Conservation (phyloP, 2,329 filamentous ascomycete genomes). For the Cephalotrichum gorgonifer region DNA sequence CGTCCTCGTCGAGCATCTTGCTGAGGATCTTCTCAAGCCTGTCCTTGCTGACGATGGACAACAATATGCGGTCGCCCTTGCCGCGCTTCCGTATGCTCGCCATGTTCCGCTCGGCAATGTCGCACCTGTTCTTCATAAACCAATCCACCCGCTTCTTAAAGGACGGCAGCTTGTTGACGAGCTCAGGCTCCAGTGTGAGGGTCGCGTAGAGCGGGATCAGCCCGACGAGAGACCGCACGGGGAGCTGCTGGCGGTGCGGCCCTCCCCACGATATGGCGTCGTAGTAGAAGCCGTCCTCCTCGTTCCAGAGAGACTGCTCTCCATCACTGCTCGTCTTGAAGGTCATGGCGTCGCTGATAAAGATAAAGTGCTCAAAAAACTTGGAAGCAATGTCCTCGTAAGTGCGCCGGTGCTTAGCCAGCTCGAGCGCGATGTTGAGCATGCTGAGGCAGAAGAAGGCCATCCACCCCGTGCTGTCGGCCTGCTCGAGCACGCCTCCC, state of each 20-base stretch:
- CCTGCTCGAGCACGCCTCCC: slow-evolving; percentile 87
- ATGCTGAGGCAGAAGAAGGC: slow-evolving; percentile 94
- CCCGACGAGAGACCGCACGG: slow-evolving; percentile 83
- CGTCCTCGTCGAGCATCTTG: slow-evolving; percentile 87
- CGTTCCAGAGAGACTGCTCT: slow-evolving; percentile 88
- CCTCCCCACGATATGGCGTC: slow-evolving; percentile 96
- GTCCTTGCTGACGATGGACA: slow-evolving; percentile 88
- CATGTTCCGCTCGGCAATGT: slow-evolving; percentile 88
- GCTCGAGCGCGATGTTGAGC: slow-evolving; percentile 91
- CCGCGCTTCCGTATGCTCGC: slow-evolving; percentile 84
- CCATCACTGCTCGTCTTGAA: slow-evolving; percentile 59
- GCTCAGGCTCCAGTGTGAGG: slow-evolving; percentile 82
- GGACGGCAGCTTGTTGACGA: slow-evolving; percentile 80
- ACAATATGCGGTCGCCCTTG: slow-evolving; percentile 76
- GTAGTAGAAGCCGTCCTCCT: slow-evolving; percentile 95
- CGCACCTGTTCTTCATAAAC: slow-evolving; percentile 82
- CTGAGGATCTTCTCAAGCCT: slow-evolving; percentile 81
- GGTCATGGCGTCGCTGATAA: slow-evolving; percentile 96
- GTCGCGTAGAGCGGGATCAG: slow-evolving; percentile 90
- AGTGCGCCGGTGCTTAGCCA: slow-evolving; percentile 87
- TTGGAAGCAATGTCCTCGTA: slow-evolving; percentile 97
- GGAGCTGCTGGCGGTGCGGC: slow-evolving; percentile 85
- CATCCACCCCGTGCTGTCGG: slow-evolving; percentile 98
- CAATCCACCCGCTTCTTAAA: slow-evolving; percentile 92
- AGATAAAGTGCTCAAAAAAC: slow-evolving; percentile 97